Conservation (phyloP, 208 protist genomes). For the Balamuthia mandrillaris region DNA sequence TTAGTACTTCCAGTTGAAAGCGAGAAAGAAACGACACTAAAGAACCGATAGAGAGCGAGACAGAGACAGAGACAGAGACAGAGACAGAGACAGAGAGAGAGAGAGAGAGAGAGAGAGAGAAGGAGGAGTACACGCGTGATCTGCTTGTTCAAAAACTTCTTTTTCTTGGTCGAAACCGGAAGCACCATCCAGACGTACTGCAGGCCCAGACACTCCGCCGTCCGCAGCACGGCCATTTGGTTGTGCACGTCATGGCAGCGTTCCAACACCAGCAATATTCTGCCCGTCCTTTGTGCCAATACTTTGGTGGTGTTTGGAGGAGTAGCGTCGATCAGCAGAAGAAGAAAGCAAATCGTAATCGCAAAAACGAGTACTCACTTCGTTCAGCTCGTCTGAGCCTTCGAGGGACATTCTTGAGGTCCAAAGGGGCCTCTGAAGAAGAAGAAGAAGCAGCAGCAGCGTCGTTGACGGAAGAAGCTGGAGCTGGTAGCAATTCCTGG, state of each 20-base stretch:
- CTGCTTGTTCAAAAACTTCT: neutral
- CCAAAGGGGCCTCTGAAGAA: neutral
- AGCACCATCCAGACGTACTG: conserved; percentile 24
- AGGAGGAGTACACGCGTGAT: neutral
- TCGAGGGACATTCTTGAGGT: neutral
- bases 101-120: neutral
- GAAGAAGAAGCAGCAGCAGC: neutral
- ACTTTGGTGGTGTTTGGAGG: neutral
- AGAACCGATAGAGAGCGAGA: too few relatives aligned
- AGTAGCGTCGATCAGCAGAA: neutral
- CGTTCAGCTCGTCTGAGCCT: neutral
- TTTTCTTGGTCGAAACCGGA: neutral
- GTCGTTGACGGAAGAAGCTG: neutral
- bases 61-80: too few relatives aligned
- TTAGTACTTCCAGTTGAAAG: too few relatives aligned
- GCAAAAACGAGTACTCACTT: neutral
- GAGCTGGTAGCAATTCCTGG: neutral
- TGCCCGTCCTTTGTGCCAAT: neutral
- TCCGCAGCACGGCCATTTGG: conserved; percentile 8
- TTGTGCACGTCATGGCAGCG: conserved; percentile 9
- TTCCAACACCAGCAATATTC: neutral
- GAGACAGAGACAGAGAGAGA: too few relatives aligned
- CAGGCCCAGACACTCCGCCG: neutral
- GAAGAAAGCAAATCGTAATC: neutral
- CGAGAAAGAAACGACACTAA: too few relatives aligned